phyloP scores from a whole-genome alignment of 306 rosid species.

The Spatholobus suberectus region DNA sequence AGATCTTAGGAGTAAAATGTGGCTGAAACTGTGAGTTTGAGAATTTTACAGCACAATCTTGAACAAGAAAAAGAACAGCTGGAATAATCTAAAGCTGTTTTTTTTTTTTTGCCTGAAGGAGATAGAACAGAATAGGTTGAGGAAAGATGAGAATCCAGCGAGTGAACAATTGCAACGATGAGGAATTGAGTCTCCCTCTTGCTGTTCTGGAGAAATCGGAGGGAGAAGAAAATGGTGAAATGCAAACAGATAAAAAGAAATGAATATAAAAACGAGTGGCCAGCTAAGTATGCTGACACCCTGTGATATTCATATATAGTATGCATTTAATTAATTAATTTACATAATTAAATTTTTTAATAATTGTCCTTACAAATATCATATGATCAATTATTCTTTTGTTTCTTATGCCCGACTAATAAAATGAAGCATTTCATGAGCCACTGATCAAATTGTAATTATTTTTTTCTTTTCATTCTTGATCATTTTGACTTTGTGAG shows the following conservation, averaged over 20 bases:
- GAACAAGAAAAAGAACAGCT: neutral
- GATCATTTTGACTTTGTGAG: neutral
- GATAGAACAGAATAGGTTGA: neutral
- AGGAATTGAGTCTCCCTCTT: constrained; percentile 39
- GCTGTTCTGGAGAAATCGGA: constrained; percentile 52
- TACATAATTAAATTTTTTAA: constrained; percentile 15
- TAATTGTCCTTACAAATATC: constrained; percentile 50
- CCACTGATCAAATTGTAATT: neutral
- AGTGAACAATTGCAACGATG: constrained; percentile 37
- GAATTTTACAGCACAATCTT: neutral
- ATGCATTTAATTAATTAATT: constrained; percentile 2
- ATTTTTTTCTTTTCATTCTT: neutral
- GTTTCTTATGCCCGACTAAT: constrained; percentile 29
- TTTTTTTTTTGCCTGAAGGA: neutral
- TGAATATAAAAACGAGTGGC: constrained; percentile 71
- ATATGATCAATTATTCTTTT: constrained; percentile 45
- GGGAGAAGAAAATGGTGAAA: constrained; percentile 43
- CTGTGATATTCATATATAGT: constrained; percentile 59
- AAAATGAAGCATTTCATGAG: neutral
- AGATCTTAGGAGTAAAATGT: constrained; percentile 61
- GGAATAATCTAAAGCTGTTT: constrained; percentile 34
- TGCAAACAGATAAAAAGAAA: neutral
- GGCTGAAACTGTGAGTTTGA: constrained; percentile 37
- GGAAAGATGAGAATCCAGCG: constrained; percentile 40
- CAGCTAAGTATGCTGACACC: constrained; percentile 71